These are phyloP conservation scores for Elsinoe batatas DNA, from an alignment of 2,329 filamentous ascomycete species.

Conservation along the genomic window DNA sequence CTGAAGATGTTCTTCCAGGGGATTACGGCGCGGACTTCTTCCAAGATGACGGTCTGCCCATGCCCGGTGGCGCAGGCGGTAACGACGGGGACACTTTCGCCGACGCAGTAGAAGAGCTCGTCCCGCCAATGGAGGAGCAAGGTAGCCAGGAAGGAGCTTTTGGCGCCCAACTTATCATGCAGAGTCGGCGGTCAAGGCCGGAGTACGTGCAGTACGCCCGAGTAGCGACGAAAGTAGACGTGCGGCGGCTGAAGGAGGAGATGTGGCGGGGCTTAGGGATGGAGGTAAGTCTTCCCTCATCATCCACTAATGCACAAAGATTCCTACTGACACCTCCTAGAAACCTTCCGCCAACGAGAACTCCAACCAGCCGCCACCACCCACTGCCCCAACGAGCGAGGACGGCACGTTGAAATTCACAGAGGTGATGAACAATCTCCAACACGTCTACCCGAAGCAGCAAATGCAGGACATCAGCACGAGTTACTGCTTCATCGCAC, in stretches of 20 bases:
- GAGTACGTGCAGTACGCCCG: constrained; percentile 58
- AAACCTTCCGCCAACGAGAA: not conserved
- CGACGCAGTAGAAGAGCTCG: constrained; percentile 70
- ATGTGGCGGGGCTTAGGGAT: constrained; percentile 55
- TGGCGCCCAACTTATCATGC: constrained; percentile 52
- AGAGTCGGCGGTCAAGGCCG: constrained; percentile 49
- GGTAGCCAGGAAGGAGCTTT: constrained; percentile 46
- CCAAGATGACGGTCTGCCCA: constrained; percentile 70
- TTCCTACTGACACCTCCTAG: not conserved
- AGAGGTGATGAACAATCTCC: constrained; percentile 78
- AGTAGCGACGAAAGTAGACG: constrained; percentile 58
- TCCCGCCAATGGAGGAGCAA: constrained; percentile 49
- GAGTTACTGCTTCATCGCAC: constrained; percentile 82
- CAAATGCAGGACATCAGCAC: constrained; percentile 92
- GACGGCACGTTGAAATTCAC: constrained; percentile 67
- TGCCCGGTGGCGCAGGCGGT: constrained; percentile 53
- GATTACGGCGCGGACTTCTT: constrained; percentile 98
- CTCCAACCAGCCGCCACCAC: constrained; percentile 20
- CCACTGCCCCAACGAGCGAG: constrained; percentile 33
- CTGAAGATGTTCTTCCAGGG: constrained; percentile 51
- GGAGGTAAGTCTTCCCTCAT: constrained; percentile 21
- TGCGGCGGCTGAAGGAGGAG: constrained; percentile 53
- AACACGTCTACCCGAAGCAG: constrained; percentile 74
- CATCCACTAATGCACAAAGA: not conserved
- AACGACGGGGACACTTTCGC: constrained; percentile 68